Percentiles rank a stretch among this genome's conserved stretches.
Evolutionary conservation across 2,329 filamentous ascomycete genomes (phyloP).

Genomic region (Fusarium compactum): DNA sequence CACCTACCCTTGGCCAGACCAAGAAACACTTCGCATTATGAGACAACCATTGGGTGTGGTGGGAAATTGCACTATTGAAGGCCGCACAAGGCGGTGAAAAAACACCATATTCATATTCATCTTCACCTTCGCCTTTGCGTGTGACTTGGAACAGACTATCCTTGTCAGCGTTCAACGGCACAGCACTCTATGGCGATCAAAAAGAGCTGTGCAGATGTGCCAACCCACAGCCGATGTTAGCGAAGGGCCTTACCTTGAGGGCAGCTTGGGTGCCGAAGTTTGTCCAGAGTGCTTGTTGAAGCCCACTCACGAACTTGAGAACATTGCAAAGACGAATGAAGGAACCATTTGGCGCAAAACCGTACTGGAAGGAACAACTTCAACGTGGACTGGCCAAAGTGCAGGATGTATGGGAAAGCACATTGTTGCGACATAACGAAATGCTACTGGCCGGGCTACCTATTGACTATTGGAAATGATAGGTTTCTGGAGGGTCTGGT

Average conservation of each 20-base stretch:
- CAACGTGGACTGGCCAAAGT: background rate
- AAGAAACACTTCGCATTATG: constrained; percentile 9
- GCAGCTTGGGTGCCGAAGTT: constrained; percentile 18
- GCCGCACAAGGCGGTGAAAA: constrained; percentile 30
- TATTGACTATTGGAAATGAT: background rate
- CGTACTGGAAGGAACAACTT: background rate
- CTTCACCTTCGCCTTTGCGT: constrained; percentile 4
- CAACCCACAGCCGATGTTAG: constrained; percentile 1
- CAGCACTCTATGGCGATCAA: background rate
- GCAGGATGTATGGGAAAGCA: background rate
- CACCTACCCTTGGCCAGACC: constrained; percentile 3
- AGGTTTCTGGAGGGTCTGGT: background rate
- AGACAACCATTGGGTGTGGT: constrained; percentile 31
- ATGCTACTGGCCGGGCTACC: constrained; percentile 1
- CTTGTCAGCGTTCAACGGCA: background rate
- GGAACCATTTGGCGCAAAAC: background rate
- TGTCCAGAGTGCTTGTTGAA: constrained; percentile 26
- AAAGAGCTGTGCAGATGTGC: constrained; percentile 12
- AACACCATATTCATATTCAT: constrained; percentile 12
- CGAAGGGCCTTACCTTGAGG: constrained; percentile 1
- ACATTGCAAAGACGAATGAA: background rate
- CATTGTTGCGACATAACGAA: background rate
- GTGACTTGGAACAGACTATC: background rate
- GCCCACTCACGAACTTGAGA: constrained; percentile 6
- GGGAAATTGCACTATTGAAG: constrained; percentile 24